phyloP scores from a whole-genome alignment of 2,329 filamentous ascomycete genomes.

The Niveomyces coronatus region DNA sequence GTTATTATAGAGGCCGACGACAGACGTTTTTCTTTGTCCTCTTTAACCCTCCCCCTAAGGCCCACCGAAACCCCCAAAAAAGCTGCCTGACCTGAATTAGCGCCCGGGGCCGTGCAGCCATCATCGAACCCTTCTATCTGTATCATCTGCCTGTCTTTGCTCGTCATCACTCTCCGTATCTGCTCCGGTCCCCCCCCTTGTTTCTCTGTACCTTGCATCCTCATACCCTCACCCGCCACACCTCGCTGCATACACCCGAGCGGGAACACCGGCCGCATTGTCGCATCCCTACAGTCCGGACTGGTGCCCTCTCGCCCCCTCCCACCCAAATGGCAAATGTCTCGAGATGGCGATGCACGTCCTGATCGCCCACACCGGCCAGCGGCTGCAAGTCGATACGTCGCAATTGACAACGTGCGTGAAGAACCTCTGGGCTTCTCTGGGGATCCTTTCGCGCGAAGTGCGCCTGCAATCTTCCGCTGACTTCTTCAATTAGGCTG shows the following conservation, averaged over 20 bases:
- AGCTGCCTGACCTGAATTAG: slow-evolving; percentile 9
- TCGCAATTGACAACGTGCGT: slow-evolving; percentile 63
- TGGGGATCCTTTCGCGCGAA: neutral
- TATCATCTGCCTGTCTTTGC: slow-evolving; percentile 4
- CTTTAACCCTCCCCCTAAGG: no score
- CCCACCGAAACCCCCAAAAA: no score
- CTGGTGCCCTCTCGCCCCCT: slow-evolving; percentile 15
- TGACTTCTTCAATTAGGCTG: slow-evolving; percentile 42
- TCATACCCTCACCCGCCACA: neutral
- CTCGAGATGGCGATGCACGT: slow-evolving; percentile 78
- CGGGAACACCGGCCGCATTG: neutral
- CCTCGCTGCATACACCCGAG: neutral
- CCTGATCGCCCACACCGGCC: slow-evolving; percentile 87
- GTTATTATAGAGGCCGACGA: no score
- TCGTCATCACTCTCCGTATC: neutral
- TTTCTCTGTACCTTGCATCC: neutral
- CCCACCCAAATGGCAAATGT: slow-evolving; percentile 33
- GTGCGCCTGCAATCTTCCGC: slow-evolving; percentile 11
- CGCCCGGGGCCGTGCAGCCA: slow-evolving; percentile 7
- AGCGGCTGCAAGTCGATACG: slow-evolving; percentile 70
- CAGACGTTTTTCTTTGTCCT: no score
- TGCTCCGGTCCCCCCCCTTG: neutral
- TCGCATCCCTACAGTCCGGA: slow-evolving; percentile 12
- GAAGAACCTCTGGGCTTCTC: neutral
- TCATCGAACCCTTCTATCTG: no score